Conservation (phyloP, 768 basidiomycete genomes). For the Mrakia hoshinonis region DNA sequence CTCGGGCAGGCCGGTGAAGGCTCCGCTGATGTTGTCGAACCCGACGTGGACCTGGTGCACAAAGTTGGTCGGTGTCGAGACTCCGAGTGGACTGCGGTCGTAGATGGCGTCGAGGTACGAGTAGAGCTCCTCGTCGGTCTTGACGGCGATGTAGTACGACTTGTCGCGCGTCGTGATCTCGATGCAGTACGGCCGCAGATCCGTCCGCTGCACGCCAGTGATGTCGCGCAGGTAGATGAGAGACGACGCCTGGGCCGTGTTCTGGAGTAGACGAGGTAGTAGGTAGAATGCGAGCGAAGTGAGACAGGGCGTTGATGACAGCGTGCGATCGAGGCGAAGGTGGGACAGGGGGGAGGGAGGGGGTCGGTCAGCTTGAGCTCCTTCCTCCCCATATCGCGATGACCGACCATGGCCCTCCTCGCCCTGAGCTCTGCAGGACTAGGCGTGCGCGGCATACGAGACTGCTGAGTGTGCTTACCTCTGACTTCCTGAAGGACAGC, state of each 20-base stretch:
- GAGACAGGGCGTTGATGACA: constrained; percentile 14
- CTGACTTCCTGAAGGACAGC: constrained; percentile 78
- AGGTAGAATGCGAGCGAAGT: constrained; percentile 29
- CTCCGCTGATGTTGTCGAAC: constrained; percentile 86
- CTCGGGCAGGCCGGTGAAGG: constrained; percentile 93
- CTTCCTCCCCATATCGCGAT: background rate
- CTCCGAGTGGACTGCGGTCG: constrained; percentile 80
- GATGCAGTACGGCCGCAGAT: constrained; percentile 89
- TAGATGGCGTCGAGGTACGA: constrained; percentile 98
- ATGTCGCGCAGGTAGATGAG: constrained; percentile 66
- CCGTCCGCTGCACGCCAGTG: constrained; percentile 77
- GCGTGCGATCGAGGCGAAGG: background rate
- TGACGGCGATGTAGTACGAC: constrained; percentile 66
- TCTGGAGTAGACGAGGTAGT: constrained; percentile 47
- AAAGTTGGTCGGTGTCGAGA: constrained; percentile 91
- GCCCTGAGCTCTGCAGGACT: background rate
- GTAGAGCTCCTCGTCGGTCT: constrained; percentile 94
- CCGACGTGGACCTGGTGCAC: constrained; percentile 98
- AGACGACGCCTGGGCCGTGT: constrained; percentile 45
- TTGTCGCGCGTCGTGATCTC: constrained; percentile 77
- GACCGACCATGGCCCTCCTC: background rate
- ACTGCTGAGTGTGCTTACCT: constrained; percentile 51
- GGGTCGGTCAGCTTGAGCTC: background rate
- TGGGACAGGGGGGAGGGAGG: background rate
- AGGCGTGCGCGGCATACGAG: background rate